Percentiles rank a stretch among this genome's conserved stretches.
These are phyloP conservation scores for Carallia brachiata DNA, from an alignment of 345 rosid genomes.

Conservation along the genomic window DNA sequence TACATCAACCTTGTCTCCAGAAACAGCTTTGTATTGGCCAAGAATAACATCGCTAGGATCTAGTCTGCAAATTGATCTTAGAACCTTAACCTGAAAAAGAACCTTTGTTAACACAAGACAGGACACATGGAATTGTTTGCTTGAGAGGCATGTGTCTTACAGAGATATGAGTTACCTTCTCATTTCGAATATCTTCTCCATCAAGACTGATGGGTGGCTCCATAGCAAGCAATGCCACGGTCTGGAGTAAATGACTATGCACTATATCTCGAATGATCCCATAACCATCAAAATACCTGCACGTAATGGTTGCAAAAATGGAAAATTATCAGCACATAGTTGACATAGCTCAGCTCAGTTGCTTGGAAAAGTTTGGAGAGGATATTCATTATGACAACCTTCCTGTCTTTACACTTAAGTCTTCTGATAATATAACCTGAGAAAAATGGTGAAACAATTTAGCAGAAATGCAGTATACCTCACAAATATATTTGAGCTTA, in stretches of 20 bases:
- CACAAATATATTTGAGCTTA: slow-evolving; percentile 1
- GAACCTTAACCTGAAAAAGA: slow-evolving; percentile 64
- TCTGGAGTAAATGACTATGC: slow-evolving; percentile 76
- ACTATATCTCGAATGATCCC: slow-evolving; percentile 71
- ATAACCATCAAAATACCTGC: slow-evolving; percentile 77
- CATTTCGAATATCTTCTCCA: slow-evolving; percentile 80
- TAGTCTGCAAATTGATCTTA: slow-evolving; percentile 56
- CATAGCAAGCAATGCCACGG: slow-evolving; percentile 75
- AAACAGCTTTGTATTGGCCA: slow-evolving; percentile 63
- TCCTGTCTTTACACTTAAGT: slow-evolving; percentile 36
- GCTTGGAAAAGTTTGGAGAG: not conserved
- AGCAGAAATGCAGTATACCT: slow-evolving; percentile 13
- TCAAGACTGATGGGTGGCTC: slow-evolving; percentile 78
- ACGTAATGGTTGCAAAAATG: slow-evolving; percentile 1
- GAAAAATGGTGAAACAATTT: slow-evolving; percentile 18
- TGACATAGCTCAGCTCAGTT: slow-evolving; percentile 11
- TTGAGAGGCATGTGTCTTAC: not conserved
- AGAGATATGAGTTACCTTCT: slow-evolving; percentile 45
- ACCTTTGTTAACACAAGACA: not conserved
- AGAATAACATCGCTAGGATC: slow-evolving; percentile 60
- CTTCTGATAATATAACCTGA: slow-evolving; percentile 71
- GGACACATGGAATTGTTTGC: not conserved
- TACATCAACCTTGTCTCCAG: slow-evolving; percentile 39
- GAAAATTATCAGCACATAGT: slow-evolving; percentile 13
- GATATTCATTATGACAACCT: slow-evolving; percentile 35